These are phyloP conservation scores for Prunus mongolica DNA, from an alignment of 306 rosid genomes.

Conservation along the genomic window DNA sequence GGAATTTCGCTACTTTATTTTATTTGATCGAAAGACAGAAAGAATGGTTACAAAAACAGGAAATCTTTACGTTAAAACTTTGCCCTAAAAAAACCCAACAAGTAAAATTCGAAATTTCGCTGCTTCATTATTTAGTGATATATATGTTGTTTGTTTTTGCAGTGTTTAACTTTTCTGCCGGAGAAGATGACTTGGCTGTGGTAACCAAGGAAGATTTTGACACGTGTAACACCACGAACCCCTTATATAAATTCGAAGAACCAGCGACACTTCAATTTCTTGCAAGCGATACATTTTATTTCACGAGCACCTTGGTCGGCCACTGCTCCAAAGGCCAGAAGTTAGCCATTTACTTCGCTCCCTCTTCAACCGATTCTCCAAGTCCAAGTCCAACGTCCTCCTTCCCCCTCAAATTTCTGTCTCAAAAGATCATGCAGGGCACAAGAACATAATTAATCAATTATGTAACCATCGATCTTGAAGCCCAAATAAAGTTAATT, in stretches of 20 bases:
- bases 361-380: slow-evolving; percentile 1
- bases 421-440: background rate
- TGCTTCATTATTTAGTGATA: no score
- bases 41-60: no score
- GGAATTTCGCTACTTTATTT: background rate
- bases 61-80: no score
- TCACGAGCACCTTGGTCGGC: slow-evolving; percentile 27
- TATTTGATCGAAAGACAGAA: no score
- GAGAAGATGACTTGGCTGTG: background rate
- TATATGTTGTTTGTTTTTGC: background rate
- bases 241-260: background rate
- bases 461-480: background rate
- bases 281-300: slow-evolving; percentile 14
- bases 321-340: slow-evolving; percentile 53
- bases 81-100: no score
- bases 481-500: background rate
- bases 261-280: slow-evolving; percentile 23
- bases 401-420: background rate
- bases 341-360: slow-evolving; percentile 31
- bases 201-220: slow-evolving; percentile 10
- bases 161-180: slow-evolving; percentile 21
- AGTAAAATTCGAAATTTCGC: no score
- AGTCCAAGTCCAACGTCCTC: background rate
- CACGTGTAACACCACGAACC: background rate
- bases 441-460: background rate